A percentile compares a stretch with the other conserved stretches of the same genome.
phyloP scores from a whole-genome alignment of 106 monocot genomes.

The Dactylorhiza incarnata region DNA sequence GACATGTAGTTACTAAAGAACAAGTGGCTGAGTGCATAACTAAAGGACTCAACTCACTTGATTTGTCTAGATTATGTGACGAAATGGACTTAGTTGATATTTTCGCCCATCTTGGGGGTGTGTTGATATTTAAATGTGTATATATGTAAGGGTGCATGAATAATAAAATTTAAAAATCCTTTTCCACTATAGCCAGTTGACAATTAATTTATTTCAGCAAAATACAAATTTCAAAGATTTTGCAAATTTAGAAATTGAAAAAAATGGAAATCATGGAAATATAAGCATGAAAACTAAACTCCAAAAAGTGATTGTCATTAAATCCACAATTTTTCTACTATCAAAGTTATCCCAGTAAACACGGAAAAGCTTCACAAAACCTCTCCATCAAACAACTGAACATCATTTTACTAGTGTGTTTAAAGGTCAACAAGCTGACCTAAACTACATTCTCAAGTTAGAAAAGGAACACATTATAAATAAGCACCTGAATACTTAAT shows the following conservation, averaged over 20 bases:
- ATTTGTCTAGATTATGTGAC: too few relatives aligned
- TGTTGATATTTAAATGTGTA: too few relatives aligned
- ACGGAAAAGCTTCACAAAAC: neutral
- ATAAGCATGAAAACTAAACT: neutral
- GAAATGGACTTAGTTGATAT: too few relatives aligned
- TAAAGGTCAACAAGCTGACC: neutral
- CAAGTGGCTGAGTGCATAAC: too few relatives aligned
- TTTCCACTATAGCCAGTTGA: neutral
- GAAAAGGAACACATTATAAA: neutral
- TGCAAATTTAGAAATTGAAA: neutral
- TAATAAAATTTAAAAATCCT: too few relatives aligned
- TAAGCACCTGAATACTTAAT: conserved; percentile 59
- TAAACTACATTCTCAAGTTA: neutral
- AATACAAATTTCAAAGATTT: neutral
- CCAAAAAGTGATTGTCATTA: neutral
- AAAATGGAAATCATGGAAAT: neutral
- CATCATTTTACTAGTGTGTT: neutral
- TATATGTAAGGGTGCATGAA: too few relatives aligned
- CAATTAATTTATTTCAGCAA: neutral
- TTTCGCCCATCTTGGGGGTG: too few relatives aligned
- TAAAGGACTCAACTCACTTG: too few relatives aligned
- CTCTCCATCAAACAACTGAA: conserved; percentile 4
- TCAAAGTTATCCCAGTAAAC: conserved; percentile 1
- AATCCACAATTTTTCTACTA: neutral
- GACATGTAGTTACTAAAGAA: too few relatives aligned